A percentile compares a stretch with the other conserved stretches of the same genome.
These are phyloP conservation scores for Colletotrichum eremochloae DNA, from an alignment of 2,329 filamentous ascomycete species.

Conservation along the genomic window DNA sequence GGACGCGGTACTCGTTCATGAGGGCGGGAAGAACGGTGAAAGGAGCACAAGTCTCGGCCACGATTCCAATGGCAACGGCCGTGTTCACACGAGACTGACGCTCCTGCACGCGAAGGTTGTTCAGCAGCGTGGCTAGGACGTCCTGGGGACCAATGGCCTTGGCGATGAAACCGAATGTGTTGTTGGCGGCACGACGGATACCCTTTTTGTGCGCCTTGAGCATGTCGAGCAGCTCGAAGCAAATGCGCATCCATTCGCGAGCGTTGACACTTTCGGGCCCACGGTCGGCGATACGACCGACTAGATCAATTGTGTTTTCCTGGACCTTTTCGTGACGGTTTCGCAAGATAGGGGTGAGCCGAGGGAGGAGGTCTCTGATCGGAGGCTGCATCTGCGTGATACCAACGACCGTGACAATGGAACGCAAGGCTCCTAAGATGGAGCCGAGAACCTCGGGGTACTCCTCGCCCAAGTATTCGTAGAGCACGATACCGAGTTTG, in stretches of 20 bases:
- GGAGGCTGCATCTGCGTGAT: slow-evolving; percentile 99
- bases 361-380: slow-evolving; percentile 94
- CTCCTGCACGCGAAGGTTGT: slow-evolving; percentile 97
- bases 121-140: slow-evolving; percentile 93
- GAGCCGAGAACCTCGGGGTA: slow-evolving; percentile 98
- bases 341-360: slow-evolving; percentile 95
- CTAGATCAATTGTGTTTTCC: slow-evolving; percentile 98
- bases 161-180: slow-evolving; percentile 99
- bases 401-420: slow-evolving; percentile 97
- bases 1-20: slow-evolving; percentile 99
- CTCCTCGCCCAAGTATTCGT: slow-evolving; percentile 98
- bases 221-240: slow-evolving; percentile 99
- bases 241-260: slow-evolving; percentile 99
- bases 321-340: slow-evolving; percentile 99
- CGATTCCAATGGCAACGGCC: slow-evolving; percentile 97
- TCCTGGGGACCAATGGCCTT: slow-evolving; percentile 99
- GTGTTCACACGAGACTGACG: slow-evolving; percentile 99
- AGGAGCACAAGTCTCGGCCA: slow-evolving; percentile 96
- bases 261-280: slow-evolving; percentile 97
- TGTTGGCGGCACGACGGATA: slow-evolving; percentile 97
- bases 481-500: slow-evolving; percentile 93
- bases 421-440: slow-evolving; percentile 92
- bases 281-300: slow-evolving; percentile 96
- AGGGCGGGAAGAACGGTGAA: slow-evolving; percentile 98
- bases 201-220: slow-evolving; percentile 99